These are phyloP conservation scores for Phlyctochytrium bullatum DNA, from an alignment of 192 early-diverging fungal species.

Conservation along the genomic window DNA sequence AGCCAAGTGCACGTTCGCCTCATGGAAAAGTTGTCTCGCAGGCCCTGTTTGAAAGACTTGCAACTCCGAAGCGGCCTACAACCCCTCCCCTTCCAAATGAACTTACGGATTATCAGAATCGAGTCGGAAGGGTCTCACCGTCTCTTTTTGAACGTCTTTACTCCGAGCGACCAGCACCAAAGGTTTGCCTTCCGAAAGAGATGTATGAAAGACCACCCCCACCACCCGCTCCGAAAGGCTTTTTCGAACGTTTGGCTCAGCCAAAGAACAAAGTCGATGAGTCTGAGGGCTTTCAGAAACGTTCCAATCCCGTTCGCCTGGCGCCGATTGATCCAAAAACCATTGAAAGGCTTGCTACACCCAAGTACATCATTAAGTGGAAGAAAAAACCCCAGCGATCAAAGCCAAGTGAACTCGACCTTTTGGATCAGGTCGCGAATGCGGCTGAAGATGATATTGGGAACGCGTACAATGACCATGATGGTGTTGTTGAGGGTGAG, in stretches of 20 bases:
- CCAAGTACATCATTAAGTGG: constrained; percentile 8
- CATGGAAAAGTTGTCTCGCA: not conserved
- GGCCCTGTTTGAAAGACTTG: constrained; percentile 18
- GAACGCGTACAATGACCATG: constrained; percentile 6
- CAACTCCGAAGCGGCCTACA: constrained; percentile 15
- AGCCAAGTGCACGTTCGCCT: not conserved
- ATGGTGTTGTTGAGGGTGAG: not conserved
- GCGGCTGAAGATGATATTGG: constrained; percentile 19
- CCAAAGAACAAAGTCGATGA: not conserved
- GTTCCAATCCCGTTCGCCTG: not conserved
- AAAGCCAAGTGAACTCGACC: not conserved
- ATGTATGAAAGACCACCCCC: not conserved
- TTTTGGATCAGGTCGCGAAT: constrained; percentile 11
- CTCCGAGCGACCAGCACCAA: not conserved
- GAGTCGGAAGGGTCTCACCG: not conserved
- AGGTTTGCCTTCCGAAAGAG: constrained; percentile 2
- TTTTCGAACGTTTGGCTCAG: constrained; percentile 16
- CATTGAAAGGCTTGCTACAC: constrained; percentile 12
- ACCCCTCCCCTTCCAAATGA: constrained; percentile 17
- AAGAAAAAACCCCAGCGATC: constrained; percentile 2
- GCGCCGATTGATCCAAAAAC: not conserved
- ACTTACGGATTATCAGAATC: not conserved
- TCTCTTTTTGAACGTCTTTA: constrained; percentile 5
- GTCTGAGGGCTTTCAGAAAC: not conserved
- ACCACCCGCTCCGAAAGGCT: constrained; percentile 3